Evolutionary conservation across 2,329 filamentous ascomycete species (phyloP).

Genomic region (Alternaria dauci): DNA sequence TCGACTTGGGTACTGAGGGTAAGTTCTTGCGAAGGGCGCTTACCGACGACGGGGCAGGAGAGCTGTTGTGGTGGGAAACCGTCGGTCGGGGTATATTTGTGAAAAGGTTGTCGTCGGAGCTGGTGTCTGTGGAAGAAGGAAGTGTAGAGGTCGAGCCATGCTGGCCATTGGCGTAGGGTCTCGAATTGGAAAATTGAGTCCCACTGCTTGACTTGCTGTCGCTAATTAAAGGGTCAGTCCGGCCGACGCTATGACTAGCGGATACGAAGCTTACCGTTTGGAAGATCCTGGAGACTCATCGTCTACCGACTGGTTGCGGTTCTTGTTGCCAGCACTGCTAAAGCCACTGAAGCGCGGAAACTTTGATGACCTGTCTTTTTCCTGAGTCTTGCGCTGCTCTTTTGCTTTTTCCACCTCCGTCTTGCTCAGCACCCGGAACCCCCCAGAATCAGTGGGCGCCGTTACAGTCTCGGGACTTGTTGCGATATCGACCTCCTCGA

Average conservation of each 20-base stretch:
- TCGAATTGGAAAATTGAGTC: slow-evolving; percentile 45
- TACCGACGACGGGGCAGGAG: slow-evolving; percentile 35
- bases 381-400: slow-evolving; percentile 40
- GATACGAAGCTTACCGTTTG: slow-evolving; percentile 45
- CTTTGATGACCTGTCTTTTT: slow-evolving; percentile 44
- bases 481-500: slow-evolving; percentile 38
- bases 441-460: slow-evolving; percentile 32
- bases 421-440: slow-evolving; percentile 48
- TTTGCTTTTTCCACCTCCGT: slow-evolving; percentile 41
- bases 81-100: slow-evolving; percentile 43
- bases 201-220: slow-evolving; percentile 54
- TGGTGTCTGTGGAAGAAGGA: slow-evolving; percentile 52
- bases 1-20: slow-evolving; percentile 37
- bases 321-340: slow-evolving; percentile 39
- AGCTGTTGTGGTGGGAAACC: slow-evolving; percentile 41
- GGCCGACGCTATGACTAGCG: slow-evolving; percentile 33
- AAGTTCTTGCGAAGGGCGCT: slow-evolving; percentile 38
- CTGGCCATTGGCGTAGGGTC: slow-evolving; percentile 48
- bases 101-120: slow-evolving; percentile 51
- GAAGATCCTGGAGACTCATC: slow-evolving; percentile 48
- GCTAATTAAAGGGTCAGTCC: slow-evolving; percentile 43
- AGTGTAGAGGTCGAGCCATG: slow-evolving; percentile 51
- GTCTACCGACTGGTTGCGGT: slow-evolving; percentile 47
- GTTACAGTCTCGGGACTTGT: slow-evolving; percentile 35
- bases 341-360: slow-evolving; percentile 48